A percentile compares a stretch with the other conserved stretches of the same genome.
phyloP scores from a whole-genome alignment of 2,329 filamentous ascomycete genomes.

The Hysterium pulicare region DNA sequence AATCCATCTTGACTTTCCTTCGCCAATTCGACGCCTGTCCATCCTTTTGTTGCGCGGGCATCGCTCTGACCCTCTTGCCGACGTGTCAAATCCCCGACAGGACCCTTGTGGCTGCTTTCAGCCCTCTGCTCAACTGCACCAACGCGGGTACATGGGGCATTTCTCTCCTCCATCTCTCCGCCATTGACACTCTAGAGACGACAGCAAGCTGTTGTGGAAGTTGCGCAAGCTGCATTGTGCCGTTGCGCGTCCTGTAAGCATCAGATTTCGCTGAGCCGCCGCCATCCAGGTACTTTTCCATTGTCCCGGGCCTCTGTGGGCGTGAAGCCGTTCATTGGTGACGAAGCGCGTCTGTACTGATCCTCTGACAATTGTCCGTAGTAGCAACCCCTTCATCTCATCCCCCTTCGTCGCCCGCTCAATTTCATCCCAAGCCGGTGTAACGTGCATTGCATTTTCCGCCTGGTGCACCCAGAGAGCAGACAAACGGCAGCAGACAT shows the following conservation, averaged over 20 bases:
- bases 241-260: not conserved
- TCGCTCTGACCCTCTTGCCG: not conserved
- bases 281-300: not conserved
- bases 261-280: not conserved
- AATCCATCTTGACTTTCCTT: not conserved
- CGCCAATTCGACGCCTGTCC: not conserved
- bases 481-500: not conserved
- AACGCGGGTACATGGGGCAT: not conserved
- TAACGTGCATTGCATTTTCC: not conserved
- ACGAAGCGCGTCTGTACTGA: not conserved
- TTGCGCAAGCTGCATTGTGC: too few species aligned
- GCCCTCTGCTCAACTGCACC: too few species aligned
- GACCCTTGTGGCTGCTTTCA: too few species aligned
- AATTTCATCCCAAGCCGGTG: not conserved
- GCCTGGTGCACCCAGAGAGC: constrained; percentile 1
- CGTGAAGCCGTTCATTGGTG: not conserved
- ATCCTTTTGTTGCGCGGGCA: not conserved
- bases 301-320: not conserved
- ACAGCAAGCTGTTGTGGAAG: too few species aligned
- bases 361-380: constrained; percentile 1
- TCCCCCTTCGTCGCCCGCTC: not conserved
- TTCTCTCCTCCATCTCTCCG: not conserved
- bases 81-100: not conserved
- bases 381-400: constrained; percentile 3
- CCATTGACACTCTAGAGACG: too few species aligned